Base-by-base conservation (phyloP, 75 land plant species). In the Picea glauca region DNA sequence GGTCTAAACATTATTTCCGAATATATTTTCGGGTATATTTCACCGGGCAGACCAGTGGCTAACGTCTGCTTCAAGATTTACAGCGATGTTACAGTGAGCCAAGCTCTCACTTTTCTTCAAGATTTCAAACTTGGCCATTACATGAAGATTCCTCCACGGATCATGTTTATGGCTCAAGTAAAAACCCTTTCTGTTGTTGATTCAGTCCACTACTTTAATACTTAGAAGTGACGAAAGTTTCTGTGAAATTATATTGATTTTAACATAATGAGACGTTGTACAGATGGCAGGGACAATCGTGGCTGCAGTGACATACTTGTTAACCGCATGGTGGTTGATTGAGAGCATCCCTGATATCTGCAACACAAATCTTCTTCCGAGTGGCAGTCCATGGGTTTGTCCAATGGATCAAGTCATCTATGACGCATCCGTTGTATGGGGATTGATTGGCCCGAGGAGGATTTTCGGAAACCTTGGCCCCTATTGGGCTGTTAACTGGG, bases 361-460 rank as follows among this genome's bases (percentile, higher is more conserved):
- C 58, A 77, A 95, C 74, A 78, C 81, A 12, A 31, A 68, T 12
- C 8, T 73, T 32, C 82, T 95, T 4, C 86, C 96, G 0, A 4
- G 76, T 2, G 72, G 78, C 79, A 91, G 91, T 79, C 93, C 93
- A 0, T 93, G 98, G 98, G 91, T 86, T 0, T 95, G 98, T 78
- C 98, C 94, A 0, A 40, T 59, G 13, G 96, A 95, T 67, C 80
- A 76, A 3, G 96, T 95, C 14, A 93, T 95, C 85, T 95, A 82
- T 68, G 98, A 93, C 63, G 96, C 98, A 9, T 94, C 98, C 0
- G 93, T 94, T 13, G 89, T 94, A 54, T 95, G 98, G 98, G 98
- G 98, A 13, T 85, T 94, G 0, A 81, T 94, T 4, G 89, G 98
- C 0, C 93, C 98, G 0, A 89, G 84, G 32, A 77, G 98, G 31